These are phyloP conservation scores for Magnolia changhungtana DNA, from an alignment of 164 flowering plant genomes.

Conservation along the genomic window DNA sequence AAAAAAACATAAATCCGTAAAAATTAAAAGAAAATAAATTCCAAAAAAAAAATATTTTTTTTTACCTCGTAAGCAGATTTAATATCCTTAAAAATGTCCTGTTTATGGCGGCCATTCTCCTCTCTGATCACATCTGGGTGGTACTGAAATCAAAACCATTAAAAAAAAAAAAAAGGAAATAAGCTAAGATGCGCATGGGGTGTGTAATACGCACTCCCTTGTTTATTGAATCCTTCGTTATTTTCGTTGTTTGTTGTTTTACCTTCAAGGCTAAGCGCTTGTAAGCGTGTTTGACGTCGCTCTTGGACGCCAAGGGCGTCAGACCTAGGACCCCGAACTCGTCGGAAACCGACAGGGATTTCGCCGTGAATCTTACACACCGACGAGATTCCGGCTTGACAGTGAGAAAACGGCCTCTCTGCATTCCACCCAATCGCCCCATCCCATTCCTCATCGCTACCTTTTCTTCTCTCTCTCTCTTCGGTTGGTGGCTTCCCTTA, in stretches of 20 bases:
- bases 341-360: conserved; percentile 16
- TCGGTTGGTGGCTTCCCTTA: not conserved
- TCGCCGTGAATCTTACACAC: conserved; percentile 20
- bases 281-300: conserved; percentile 35
- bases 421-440: conserved; percentile 16
- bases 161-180: not conserved
- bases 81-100: conserved; percentile 23
- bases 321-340: conserved; percentile 27
- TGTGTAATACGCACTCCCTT: not conserved
- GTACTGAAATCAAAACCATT: conserved; percentile 15
- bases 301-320: conserved; percentile 28
- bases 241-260: no score
- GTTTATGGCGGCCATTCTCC: conserved; percentile 16
- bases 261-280: conserved; percentile 36
- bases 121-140: conserved; percentile 32
- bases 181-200: not conserved
- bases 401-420: conserved; percentile 8
- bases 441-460: conserved; percentile 16
- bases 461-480: not conserved
- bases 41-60: not conserved
- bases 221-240: not conserved
- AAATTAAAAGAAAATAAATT: not conserved
- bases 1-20: no score
- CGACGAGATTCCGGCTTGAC: conserved; percentile 8
- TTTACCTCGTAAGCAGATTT: conserved; percentile 31